Conservation (phyloP, 192 early-diverging fungal species). For the Podila epigama region DNA sequence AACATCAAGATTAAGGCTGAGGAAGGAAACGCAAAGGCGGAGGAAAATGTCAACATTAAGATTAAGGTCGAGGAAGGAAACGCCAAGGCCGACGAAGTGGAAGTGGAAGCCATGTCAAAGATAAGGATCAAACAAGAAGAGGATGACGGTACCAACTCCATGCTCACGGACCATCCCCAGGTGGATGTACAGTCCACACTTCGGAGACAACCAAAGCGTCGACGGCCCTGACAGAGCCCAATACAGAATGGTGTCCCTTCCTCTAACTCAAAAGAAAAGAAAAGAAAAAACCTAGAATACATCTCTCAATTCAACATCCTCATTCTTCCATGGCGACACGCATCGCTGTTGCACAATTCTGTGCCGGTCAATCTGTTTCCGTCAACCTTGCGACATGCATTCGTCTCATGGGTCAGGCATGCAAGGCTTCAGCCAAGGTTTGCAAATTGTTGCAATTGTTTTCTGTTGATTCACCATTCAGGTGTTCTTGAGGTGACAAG, state of each 20-base stretch:
- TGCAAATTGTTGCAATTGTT: no score
- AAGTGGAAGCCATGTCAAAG: neutral
- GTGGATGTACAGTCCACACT: no score
- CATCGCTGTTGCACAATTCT: constrained; percentile 78
- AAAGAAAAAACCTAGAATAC: no score
- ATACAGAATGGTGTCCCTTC: no score
- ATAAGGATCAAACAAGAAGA: constrained; percentile 1
- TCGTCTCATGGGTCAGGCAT: constrained; percentile 65
- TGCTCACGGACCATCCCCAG: no score
- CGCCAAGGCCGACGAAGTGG: neutral
- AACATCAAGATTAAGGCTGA: neutral
- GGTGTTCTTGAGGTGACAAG: no score
- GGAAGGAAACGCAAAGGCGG: no score
- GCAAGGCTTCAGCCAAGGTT: constrained; percentile 66
- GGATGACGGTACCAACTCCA: neutral
- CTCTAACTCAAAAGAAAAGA: no score
- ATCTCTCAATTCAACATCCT: neutral
- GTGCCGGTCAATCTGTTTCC: constrained; percentile 63
- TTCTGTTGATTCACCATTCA: no score
- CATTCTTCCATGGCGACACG: neutral
- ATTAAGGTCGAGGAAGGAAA: constrained; percentile 6
- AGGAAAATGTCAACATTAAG: neutral
- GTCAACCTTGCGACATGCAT: constrained; percentile 68
- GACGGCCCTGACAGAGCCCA: no score
- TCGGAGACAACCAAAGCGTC: no score